Percentiles rank a stretch among this genome's conserved stretches.
phyloP scores from a whole-genome alignment of 495 filamentous ascomycete genomes.

The Tuber brumale region DNA sequence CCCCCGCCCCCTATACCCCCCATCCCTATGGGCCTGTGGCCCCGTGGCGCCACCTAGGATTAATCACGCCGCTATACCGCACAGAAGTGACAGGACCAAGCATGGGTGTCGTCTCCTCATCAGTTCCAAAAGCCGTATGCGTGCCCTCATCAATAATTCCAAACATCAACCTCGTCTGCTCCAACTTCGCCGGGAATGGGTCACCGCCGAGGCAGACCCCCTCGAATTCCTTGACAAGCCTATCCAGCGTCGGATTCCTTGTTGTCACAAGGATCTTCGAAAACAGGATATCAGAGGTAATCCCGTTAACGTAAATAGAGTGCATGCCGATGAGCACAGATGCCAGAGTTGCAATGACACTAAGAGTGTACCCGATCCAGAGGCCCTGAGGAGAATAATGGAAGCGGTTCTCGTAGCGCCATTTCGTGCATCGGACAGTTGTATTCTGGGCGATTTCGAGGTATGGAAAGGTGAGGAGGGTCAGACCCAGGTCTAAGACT shows the following conservation, averaged over 20 bases:
- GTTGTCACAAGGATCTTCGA: slow-evolving; percentile 22
- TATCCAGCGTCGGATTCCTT: slow-evolving; percentile 25
- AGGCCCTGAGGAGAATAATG: slow-evolving; percentile 8
- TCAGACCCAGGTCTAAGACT: slow-evolving; percentile 5
- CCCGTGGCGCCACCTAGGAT: neutral
- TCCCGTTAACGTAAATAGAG: slow-evolving; percentile 15
- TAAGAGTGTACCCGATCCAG: neutral
- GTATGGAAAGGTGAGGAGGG: slow-evolving; percentile 10
- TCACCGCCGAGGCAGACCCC: slow-evolving; percentile 28
- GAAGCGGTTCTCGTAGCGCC: slow-evolving; percentile 4
- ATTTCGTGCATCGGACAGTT: neutral
- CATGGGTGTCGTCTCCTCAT: slow-evolving; percentile 4
- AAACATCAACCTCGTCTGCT: slow-evolving; percentile 40
- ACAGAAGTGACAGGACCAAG: no score
- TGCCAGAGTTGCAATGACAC: neutral
- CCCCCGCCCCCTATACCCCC: neutral
- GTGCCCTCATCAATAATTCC: slow-evolving; percentile 20
- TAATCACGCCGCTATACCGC: neutral
- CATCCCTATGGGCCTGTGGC: neutral
- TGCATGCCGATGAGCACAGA: slow-evolving; percentile 4
- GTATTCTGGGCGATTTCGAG: neutral
- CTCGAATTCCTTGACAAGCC: neutral
- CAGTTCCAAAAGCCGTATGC: slow-evolving; percentile 34
- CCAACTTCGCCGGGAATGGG: slow-evolving; percentile 39
- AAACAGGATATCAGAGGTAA: slow-evolving; percentile 8